These are phyloP conservation scores for Podaxis sp. DNA, from an alignment of 768 basidiomycete genomes.

Conservation along the genomic window DNA sequence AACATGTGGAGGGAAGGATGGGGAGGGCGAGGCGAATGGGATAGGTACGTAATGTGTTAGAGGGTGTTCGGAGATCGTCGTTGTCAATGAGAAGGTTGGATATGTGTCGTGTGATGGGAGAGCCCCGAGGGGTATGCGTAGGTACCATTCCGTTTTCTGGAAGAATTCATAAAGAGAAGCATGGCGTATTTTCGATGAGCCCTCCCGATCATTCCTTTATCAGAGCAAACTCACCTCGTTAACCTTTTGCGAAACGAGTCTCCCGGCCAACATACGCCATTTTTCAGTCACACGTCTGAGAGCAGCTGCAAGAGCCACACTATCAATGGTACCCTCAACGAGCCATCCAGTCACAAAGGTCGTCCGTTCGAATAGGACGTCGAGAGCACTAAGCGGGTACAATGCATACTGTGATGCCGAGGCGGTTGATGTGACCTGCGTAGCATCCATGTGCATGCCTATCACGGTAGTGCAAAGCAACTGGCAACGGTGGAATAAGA, in stretches of 20 bases:
- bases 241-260: constrained; percentile 22
- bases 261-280: constrained; percentile 28
- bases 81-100: constrained; percentile 34
- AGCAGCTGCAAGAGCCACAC: constrained; percentile 27
- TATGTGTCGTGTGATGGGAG: constrained; percentile 28
- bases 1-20: constrained; percentile 33
- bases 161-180: neutral
- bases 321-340: constrained; percentile 37
- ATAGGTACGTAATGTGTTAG: constrained; percentile 33
- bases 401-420: constrained; percentile 16
- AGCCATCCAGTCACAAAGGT: constrained; percentile 43
- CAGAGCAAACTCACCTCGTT: constrained; percentile 15
- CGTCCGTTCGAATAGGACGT: constrained; percentile 28
- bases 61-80: constrained; percentile 29
- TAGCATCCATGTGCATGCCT: neutral
- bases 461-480: neutral
- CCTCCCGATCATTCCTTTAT: neutral
- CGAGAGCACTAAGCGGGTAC: constrained; percentile 36
- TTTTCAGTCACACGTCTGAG: constrained; percentile 29
- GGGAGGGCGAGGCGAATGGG: constrained; percentile 31
- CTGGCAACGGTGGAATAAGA: neutral
- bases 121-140: constrained; percentile 34
- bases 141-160: constrained; percentile 32
- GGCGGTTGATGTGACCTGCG: neutral
- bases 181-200: neutral